Base-by-base conservation (phyloP, 176 grass and related monocot species). In the Bothriochloa decipiens region DNA sequence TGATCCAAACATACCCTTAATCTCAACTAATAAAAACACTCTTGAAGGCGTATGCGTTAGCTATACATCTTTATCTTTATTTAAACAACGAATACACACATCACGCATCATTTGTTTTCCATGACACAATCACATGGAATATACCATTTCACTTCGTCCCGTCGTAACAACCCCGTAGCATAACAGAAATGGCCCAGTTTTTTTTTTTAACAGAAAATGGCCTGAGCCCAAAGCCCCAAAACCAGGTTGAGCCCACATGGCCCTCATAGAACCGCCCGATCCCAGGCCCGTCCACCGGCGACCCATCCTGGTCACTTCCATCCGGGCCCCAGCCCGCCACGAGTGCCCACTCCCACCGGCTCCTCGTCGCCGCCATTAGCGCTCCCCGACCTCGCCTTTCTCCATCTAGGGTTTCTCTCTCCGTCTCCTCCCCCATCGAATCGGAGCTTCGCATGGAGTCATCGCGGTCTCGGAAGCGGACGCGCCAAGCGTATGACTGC, bases 401-500 rank as follows among this genome's bases (percentile, higher is more conserved):
- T 14, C 26, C 26, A 13, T 35, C 72, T 78, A 72, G 80, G 86
- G 65, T 83, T 77, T 77, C 70, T 70, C 79, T 71, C 75, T 62
- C 29, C 25, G 60, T 9, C 71, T 53, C 20, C 35, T 25, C 60
- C 78, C 75, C 75, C 8, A 80, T 67, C 71, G 81, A 77, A 68
- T 84, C 65, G 72, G 72, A 87, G 73, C 42, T 73, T 47, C 76
- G 68, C 77, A 98, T 95, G 95, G 95, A 89, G 63, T 84, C 76
- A 9, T 87, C 76, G 72, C 82, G 89, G 83, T 86, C 91, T 25
- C 87, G 90, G 73, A 97, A 97, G 87, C 84, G 95, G 61, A 75
- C 86, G 43, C 91, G 92, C 79, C 90, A 91, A 36, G 80, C 74
- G 9, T 85, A 47, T 65, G 85, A 90, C 81, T 65, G 43, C 47